A percentile compares a stretch with the other conserved stretches of the same genome.
phyloP scores from a whole-genome alignment of 306 rosid genomes.

The Lithocarpus polystachyus region DNA sequence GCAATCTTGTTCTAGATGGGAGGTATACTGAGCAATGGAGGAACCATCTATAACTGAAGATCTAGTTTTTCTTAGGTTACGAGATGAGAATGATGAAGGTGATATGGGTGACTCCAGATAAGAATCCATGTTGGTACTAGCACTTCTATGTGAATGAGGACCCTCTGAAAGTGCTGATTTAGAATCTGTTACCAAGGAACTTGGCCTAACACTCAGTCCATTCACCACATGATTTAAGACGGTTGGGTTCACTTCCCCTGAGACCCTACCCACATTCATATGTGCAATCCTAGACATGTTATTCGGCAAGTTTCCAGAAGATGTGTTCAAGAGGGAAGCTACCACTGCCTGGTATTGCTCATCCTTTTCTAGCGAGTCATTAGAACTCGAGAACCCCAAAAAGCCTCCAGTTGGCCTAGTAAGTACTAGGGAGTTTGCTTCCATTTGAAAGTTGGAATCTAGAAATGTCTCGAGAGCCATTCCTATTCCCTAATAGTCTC shows the following conservation, averaged over 20 bases:
- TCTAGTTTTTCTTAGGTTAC: not conserved
- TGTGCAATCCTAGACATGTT: not conserved
- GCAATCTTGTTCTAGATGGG: not conserved
- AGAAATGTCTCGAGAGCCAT: conserved; percentile 18
- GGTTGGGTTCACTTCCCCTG: not conserved
- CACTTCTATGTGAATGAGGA: not conserved
- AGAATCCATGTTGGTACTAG: not conserved
- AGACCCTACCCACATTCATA: not conserved
- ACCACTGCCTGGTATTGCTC: conserved; percentile 18
- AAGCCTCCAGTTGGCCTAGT: conserved; percentile 6
- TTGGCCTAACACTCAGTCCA: not conserved
- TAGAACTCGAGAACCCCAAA: conserved; percentile 13
- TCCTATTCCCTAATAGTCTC: not conserved
- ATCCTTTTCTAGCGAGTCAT: conserved; percentile 7
- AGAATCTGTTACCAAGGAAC: not conserved
- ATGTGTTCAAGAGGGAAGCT: conserved; percentile 8
- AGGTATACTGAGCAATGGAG: conserved; percentile 11
- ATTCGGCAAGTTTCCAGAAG: conserved; percentile 6
- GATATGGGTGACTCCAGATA: not conserved
- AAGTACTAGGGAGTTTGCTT: conserved; percentile 8
- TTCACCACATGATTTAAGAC: not conserved
- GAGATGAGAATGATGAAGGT: not conserved
- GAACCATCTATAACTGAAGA: conserved; percentile 2
- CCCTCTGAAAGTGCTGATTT: not conserved
- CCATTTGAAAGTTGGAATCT: conserved; percentile 7